These are phyloP conservation scores for Clavispora santaluciae DNA, from an alignment of 805 yeast species.

Conservation along the genomic window DNA sequence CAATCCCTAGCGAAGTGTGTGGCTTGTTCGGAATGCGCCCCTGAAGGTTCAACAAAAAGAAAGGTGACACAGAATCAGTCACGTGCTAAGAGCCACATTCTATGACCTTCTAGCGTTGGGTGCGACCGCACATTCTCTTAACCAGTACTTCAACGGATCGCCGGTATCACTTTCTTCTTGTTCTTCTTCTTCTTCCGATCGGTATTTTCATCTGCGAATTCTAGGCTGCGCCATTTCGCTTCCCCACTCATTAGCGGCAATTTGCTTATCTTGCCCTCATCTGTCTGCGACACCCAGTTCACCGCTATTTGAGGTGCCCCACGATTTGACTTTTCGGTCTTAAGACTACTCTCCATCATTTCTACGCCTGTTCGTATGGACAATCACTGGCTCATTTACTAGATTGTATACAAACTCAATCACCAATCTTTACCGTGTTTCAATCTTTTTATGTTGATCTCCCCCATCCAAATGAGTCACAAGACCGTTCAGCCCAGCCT, in stretches of 20 bases:
- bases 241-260: not conserved
- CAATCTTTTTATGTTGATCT: not conserved
- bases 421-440: not conserved
- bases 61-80: not conserved
- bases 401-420: not conserved
- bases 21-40: not conserved
- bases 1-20: not conserved
- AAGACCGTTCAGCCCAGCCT: not conserved
- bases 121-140: not conserved
- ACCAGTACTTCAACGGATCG: not conserved
- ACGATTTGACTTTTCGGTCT: not conserved
- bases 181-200: not conserved
- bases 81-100: not conserved
- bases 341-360: not conserved
- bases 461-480: not conserved
- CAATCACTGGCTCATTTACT: not conserved
- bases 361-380: not conserved
- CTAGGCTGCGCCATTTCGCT: not conserved
- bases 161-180: not conserved
- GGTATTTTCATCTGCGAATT: not conserved
- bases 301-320: not conserved
- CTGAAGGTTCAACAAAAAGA: not conserved
- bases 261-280: not conserved
- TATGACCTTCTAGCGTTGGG: not conserved
- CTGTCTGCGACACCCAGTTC: not conserved